A percentile compares a stretch with the other conserved stretches of the same genome.
Evolutionary conservation across 768 basidiomycete species (phyloP).

Genomic region (Hericium coralloides): DNA sequence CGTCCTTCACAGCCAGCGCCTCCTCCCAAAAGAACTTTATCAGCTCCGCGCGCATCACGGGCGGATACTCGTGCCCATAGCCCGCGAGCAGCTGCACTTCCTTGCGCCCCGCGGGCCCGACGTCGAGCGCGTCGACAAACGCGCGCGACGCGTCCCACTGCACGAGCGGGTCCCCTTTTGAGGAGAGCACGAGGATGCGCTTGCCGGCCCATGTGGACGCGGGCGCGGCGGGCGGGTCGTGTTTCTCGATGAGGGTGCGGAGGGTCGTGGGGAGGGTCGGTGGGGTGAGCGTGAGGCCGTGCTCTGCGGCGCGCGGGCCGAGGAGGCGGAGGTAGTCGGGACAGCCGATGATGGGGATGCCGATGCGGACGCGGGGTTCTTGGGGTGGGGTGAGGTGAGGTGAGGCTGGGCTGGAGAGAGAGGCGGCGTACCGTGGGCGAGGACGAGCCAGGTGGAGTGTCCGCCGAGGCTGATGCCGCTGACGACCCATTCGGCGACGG

Average conservation of each 20-base stretch:
- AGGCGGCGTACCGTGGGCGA: slow-evolving; percentile 43
- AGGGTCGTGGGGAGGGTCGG: slow-evolving; percentile 53
- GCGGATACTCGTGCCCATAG: slow-evolving; percentile 27
- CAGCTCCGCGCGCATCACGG: slow-evolving; percentile 26
- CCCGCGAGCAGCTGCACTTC: slow-evolving; percentile 21
- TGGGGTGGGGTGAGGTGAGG: not conserved
- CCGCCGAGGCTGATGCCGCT: slow-evolving; percentile 79
- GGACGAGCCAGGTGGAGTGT: slow-evolving; percentile 70
- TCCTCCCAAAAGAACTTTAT: slow-evolving; percentile 15
- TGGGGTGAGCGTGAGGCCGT: slow-evolving; percentile 33
- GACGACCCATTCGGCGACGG: slow-evolving; percentile 59
- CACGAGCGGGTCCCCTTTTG: slow-evolving; percentile 31
- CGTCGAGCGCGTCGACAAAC: slow-evolving; percentile 23
- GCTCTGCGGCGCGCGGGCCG: slow-evolving; percentile 39
- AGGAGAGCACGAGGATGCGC: slow-evolving; percentile 65
- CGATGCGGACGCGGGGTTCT: slow-evolving; percentile 36
- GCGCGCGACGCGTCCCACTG: slow-evolving; percentile 21
- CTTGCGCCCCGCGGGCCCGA: slow-evolving; percentile 22
- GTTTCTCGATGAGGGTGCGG: slow-evolving; percentile 32
- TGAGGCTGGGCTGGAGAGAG: not conserved
- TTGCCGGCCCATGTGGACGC: slow-evolving; percentile 33
- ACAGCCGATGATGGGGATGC: slow-evolving; percentile 48
- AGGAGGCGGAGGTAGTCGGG: slow-evolving; percentile 59
- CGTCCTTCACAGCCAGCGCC: slow-evolving; percentile 1
- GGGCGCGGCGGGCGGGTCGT: slow-evolving; percentile 40